Evolutionary conservation across 1,139 yeast species (phyloP), one percentile per base, ranked within the genome.

Genomic region (Suhomyces ambrosiae): DNA sequence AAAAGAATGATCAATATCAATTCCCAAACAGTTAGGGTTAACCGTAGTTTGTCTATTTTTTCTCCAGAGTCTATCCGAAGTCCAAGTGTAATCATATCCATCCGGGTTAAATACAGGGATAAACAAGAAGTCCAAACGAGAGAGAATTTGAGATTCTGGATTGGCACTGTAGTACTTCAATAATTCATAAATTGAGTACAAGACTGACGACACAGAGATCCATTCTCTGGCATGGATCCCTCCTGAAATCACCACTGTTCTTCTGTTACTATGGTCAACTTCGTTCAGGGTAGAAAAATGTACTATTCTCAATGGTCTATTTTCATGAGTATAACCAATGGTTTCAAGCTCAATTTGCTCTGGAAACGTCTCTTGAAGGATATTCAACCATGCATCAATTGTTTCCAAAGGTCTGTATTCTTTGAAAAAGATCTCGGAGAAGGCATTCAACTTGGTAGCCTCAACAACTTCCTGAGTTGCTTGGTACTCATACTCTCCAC

Each of bases 181-280:
- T 30, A 87, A 55, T 41, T 75, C 68, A 48, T 77, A 80, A 25
- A 88, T 59, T 9, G 79, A 61, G 56, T 76, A 86, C 44, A 87
- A 75, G 1, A 79, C 82, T 0, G 92, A 73, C 7, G 90, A 77
- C 4, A 82, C 79, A 19, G 90, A 78, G 13, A 88, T 75, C 97
- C 97, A 89, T 61, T 89, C 97, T 33, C 97, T 73, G 0, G 96
- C 94, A 60, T 89, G 96, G 2, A 84, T 74, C 1, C 96, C 96
- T 14, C 92, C 90, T 0, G 92, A 80, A 10, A 89, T 69, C 1
- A 88, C 85, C 33, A 89, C 74, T 0, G 94, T 85, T 54, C 80
- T 82, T 52, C 78, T 74, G 13, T 71, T 66, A 14, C 53, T 49
- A 33, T 79, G 82, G 23, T 72, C 69, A 24, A 58, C 50, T n/a